Percentiles rank a stretch among this genome's conserved stretches.
These are phyloP conservation scores for Chlorella sp. DNA, from an alignment of 139 green algal genomes.

Conservation along the genomic window DNA sequence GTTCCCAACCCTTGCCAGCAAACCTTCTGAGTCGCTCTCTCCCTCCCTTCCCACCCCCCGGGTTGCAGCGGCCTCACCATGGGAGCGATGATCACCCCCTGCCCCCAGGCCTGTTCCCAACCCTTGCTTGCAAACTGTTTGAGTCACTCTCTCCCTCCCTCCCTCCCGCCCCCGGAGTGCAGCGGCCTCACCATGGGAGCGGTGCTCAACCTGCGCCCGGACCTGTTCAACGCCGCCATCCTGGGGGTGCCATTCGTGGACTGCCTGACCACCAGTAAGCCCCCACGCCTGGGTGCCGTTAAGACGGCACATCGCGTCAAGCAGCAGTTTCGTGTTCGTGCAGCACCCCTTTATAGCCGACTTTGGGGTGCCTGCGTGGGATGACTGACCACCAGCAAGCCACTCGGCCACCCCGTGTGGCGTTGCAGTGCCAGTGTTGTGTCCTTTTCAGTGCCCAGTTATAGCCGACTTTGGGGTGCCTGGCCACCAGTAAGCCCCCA, in stretches of 20 bases:
- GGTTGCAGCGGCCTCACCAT: slow-evolving; percentile 71
- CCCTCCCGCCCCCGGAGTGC: neutral
- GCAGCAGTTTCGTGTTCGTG: too few relatives aligned
- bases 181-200: slow-evolving; percentile 78
- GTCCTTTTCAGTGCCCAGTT: too few relatives aligned
- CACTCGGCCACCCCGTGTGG: too few relatives aligned
- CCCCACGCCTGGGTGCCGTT: too few relatives aligned
- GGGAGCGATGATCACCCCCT: slow-evolving; percentile 80
- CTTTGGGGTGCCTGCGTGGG: too few relatives aligned
- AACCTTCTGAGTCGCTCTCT: neutral
- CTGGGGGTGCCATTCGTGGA: slow-evolving; percentile 88
- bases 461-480: too few relatives aligned
- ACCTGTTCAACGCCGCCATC: slow-evolving; percentile 63
- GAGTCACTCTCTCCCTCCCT: neutral
- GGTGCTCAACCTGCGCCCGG: slow-evolving; percentile 76
- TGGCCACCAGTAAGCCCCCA: too few relatives aligned
- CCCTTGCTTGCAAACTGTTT: too few relatives aligned
- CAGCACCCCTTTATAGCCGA: too few relatives aligned
- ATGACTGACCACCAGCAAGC: too few relatives aligned
- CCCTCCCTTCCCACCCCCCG: neutral
- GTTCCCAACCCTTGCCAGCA: slow-evolving; percentile 40
- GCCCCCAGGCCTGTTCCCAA: slow-evolving; percentile 69
- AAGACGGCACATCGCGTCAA: too few relatives aligned
- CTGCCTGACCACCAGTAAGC: slow-evolving; percentile 72
- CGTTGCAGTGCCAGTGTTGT: too few relatives aligned